Base-by-base conservation (phyloP, 495 filamentous ascomycete species). In the Tuber borchii region DNA sequence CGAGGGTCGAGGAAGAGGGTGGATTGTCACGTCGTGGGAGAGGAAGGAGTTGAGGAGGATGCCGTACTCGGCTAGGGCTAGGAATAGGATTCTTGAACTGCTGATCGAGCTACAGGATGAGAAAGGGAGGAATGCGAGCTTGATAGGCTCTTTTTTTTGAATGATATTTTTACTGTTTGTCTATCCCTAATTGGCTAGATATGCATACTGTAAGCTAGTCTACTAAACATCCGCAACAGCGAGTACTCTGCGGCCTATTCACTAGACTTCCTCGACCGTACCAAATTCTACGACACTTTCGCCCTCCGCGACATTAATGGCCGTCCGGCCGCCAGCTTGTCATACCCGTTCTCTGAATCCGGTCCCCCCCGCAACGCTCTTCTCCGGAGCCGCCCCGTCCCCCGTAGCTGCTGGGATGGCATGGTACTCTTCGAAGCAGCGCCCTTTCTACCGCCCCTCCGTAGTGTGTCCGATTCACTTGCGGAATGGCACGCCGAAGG, bases 221-320 rank as follows among this genome's bases (percentile, higher is more conserved):
- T 97, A n/a, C 87, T 97, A 22, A 84, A 87, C 70, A 97, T 93
- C 26, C 89, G 91, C 74, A 84, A 89, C 39, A 91, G 91, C 42
- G 80, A 88, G 43, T 97, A 95, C 77, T 92, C 91, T 7, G 93
- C 93, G 0, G 92, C 92, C n/a, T 97, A 93, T 83, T 88, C 92
- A 0, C 84, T 96, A 75, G 93, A 97, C 81, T 95, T 93, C 80
- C 84, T 84, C 72, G 87, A 88, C 45, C 89, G 91, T 0, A 90
- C 91, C 4, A 48, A 79, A 6, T 94, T 90, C 84, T 94, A 95
- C 84, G 93, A 96, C 81, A 94, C 92, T 2, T 95, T 96, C 81
- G 93, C 93, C 31, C 86, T 95, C 9, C 91, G 93, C 4, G 93
- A 96, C 82, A 84, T 85, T 14, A 77, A 85, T 3, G 93, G 93